Base-by-base conservation (phyloP, 176 grass and related monocot species). In the Ananas comosus region DNA sequence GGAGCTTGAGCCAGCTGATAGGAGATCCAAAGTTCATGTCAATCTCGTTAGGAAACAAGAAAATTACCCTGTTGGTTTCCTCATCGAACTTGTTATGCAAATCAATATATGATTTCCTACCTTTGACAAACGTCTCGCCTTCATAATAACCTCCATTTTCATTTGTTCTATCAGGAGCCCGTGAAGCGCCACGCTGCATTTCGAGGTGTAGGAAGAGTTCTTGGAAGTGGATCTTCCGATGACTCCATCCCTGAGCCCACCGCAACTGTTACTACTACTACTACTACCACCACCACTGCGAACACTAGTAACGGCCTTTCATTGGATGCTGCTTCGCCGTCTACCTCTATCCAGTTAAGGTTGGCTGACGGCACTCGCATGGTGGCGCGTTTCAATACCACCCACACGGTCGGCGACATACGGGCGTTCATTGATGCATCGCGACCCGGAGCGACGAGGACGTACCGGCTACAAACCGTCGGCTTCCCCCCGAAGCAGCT, bases 321-420 rank as follows among this genome's bases (percentile, higher is more conserved):
- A 67, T 81, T 93, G 51, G 82, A 93, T 8, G 80, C 79, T 13
- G 80, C 87, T 67, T 71, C 88, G 74, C 94, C 94, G 2, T 90
- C 82, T 63, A 99, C 94, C 47, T 99, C 89, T 63, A 72, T 99
- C 49, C 89, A 99, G 79, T 86, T 99, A 64, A 93, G 94, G 75
- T 89, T 99, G 25, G 70, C 73, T 23, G 89, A 99, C 42, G 89
- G 94, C 72, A 91, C 86, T 56, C 87, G 87, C 25, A 64, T 91
- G 70, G 90, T 93, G 52, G 77, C 77, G 4, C 89, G 87, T 51
- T 99, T 99, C 74, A 99, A 93, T 76, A 85, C 68, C 13, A 78
- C 67, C 68, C 82, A 93, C 82, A 99, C 87, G 1, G 75, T 99
- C 19, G 71, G 78, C 0, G 80, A 99, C 13, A 85, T 99, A 13